A percentile compares a stretch with the other conserved stretches of the same genome.
Conservation (phyloP, 169 alveolate genomes). For the Eimeria zaria region DNA sequence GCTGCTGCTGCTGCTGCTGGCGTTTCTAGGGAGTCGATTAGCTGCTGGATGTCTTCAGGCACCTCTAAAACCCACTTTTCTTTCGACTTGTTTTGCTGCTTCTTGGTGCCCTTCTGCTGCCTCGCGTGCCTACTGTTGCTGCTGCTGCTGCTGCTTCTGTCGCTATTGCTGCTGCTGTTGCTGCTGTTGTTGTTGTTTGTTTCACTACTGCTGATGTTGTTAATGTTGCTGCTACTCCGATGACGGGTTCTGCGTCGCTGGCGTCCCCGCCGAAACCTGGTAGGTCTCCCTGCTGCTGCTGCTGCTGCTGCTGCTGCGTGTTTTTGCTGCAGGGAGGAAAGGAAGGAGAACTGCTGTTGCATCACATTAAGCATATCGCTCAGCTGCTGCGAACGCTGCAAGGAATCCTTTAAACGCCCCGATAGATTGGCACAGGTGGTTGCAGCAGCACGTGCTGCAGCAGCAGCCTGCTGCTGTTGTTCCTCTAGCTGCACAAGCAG, state of each 20-base stretch:
- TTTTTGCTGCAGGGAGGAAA: slow-evolving; percentile 32
- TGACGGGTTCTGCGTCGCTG: not conserved
- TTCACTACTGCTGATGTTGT: not conserved
- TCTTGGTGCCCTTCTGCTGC: not conserved
- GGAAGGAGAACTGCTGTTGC: slow-evolving; percentile 1
- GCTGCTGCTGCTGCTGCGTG: slow-evolving; percentile 35
- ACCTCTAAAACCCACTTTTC: not conserved
- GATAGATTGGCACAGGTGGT: not conserved
- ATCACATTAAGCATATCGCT: not conserved
- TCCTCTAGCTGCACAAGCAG: slow-evolving; percentile 36
- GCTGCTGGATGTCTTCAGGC: slow-evolving; percentile 55
- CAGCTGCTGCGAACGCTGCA: not conserved
- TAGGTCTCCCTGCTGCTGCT: not conserved
- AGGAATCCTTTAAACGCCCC: slow-evolving; percentile 5
- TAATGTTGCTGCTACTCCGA: not conserved
- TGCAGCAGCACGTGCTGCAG: slow-evolving; percentile 40
- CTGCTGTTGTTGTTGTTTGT: slow-evolving; percentile 8
- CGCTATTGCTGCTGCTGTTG: slow-evolving; percentile 20
- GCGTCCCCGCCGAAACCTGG: not conserved
- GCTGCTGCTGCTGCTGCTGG: slow-evolving; percentile 12
- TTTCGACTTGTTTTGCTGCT: not conserved
- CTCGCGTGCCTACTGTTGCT: not conserved
- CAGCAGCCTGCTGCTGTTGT: slow-evolving; percentile 62
- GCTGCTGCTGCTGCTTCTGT: not conserved
- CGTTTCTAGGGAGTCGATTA: slow-evolving; percentile 31